phyloP scores from a whole-genome alignment of 495 filamentous ascomycete genomes.

The Aspergillus affinis region DNA sequence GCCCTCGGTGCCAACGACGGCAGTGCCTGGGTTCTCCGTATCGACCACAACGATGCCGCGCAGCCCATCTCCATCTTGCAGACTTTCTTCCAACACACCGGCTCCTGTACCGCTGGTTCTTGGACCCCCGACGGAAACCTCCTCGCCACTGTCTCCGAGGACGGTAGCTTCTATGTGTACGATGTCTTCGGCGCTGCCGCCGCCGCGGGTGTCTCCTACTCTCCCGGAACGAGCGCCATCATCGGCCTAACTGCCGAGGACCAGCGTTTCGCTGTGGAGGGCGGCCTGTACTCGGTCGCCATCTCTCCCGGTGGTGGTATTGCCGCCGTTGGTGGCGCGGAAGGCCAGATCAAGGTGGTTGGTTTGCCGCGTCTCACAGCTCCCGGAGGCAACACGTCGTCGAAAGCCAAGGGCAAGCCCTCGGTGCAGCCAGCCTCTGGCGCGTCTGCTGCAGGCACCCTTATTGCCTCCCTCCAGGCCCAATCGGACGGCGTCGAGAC shows the following conservation, averaged over 20 bases:
- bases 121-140: conserved; percentile 89
- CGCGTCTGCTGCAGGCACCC: conserved; percentile 70
- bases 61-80: conserved; percentile 77
- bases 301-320: conserved; percentile 74
- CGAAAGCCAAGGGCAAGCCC: conserved; percentile 34
- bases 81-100: conserved; percentile 87
- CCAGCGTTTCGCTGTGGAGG: conserved; percentile 87
- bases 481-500: conserved; percentile 84
- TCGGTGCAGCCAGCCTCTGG: conserved; percentile 36
- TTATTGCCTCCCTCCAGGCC: conserved; percentile 68
- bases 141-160: conserved; percentile 87
- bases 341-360: conserved; percentile 78
- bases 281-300: conserved; percentile 83
- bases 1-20: conserved; percentile 93
- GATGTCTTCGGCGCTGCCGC: conserved; percentile 86
- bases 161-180: conserved; percentile 86
- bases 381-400: conserved; percentile 31
- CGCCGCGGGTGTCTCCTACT: conserved; percentile 66
- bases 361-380: conserved; percentile 70
- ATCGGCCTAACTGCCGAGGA: conserved; percentile 80
- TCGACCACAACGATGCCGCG: conserved; percentile 62
- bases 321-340: conserved; percentile 83
- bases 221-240: conserved; percentile 67
- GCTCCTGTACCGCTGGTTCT: conserved; percentile 79
- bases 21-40: conserved; percentile 88